Conservation (phyloP, 2,329 filamentous ascomycete genomes). For the Ophiocordyceps camponoti-floridani region DNA sequence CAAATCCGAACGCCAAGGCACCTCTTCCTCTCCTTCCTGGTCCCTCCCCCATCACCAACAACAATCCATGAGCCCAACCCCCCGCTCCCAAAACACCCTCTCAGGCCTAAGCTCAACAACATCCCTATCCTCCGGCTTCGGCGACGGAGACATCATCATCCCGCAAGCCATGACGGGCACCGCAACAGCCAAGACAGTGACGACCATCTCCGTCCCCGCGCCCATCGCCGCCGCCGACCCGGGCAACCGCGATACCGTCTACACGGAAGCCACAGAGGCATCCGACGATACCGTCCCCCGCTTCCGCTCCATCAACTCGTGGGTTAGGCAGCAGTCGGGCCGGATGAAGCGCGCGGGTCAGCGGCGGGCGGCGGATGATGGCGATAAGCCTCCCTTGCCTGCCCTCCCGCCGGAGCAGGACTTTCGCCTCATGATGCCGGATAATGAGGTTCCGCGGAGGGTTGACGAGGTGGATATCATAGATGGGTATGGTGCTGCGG, state of each 20-base stretch:
- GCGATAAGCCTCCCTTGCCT: slow-evolving; percentile 21
- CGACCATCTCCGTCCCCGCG: slow-evolving; percentile 1
- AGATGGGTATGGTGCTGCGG: not conserved
- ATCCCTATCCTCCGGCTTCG: slow-evolving; percentile 46
- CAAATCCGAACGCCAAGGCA: not conserved
- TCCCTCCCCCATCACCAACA: slow-evolving; percentile 1
- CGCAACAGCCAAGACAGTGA: slow-evolving; percentile 4
- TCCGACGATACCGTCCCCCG: slow-evolving; percentile 35
- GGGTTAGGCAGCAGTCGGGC: slow-evolving; percentile 46
- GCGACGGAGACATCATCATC: slow-evolving; percentile 39
- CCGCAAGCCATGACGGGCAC: slow-evolving; percentile 9
- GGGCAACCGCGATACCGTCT: slow-evolving; percentile 28
- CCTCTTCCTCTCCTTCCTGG: not conserved
- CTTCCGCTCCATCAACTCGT: slow-evolving; percentile 41
- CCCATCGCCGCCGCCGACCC: slow-evolving; percentile 1
- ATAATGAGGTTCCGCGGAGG: slow-evolving; percentile 26
- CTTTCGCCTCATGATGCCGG: slow-evolving; percentile 32
- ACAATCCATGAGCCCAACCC: slow-evolving; percentile 2
- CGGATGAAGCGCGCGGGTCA: slow-evolving; percentile 29
- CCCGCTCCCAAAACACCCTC: slow-evolving; percentile 5
- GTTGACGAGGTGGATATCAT: slow-evolving; percentile 6
- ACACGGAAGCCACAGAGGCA: slow-evolving; percentile 30
- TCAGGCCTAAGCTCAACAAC: slow-evolving; percentile 31
- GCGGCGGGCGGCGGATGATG: slow-evolving; percentile 4
- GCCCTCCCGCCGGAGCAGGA: slow-evolving; percentile 24